Conservation (phyloP, 352 stramenopile species). For the Pythium vanterpoolii region DNA sequence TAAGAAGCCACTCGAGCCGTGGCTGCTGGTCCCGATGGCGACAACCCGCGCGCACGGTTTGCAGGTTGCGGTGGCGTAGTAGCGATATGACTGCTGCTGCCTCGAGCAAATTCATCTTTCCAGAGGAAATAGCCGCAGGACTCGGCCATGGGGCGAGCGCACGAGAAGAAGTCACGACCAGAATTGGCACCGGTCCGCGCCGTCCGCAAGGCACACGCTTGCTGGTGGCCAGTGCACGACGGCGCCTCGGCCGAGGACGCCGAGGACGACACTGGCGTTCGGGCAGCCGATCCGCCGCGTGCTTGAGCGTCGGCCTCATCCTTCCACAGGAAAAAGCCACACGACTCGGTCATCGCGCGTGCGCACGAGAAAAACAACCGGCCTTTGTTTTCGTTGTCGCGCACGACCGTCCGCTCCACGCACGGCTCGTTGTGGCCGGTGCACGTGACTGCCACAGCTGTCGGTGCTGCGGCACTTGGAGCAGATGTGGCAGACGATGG, state of each 20-base stretch:
- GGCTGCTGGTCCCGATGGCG: background rate
- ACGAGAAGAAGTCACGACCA: slow-evolving; percentile 92
- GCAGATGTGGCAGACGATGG: background rate
- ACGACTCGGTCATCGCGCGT: slow-evolving; percentile 49
- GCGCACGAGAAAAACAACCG: slow-evolving; percentile 61
- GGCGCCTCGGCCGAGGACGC: slow-evolving; percentile 14
- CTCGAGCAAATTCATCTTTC: slow-evolving; percentile 72
- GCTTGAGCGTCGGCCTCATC: slow-evolving; percentile 30
- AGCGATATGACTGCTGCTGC: background rate
- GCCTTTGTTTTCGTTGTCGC: slow-evolving; percentile 66
- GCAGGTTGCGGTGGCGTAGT: background rate
- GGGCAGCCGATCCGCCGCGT: background rate
- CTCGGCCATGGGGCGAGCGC: slow-evolving; percentile 66
- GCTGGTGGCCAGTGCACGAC: slow-evolving; percentile 43
- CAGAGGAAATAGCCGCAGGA: slow-evolving; percentile 91
- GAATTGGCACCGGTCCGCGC: slow-evolving; percentile 70
- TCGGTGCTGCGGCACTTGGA: background rate
- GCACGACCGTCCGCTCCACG: slow-evolving; percentile 55
- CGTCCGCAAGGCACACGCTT: slow-evolving; percentile 40
- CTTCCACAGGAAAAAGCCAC: slow-evolving; percentile 77
- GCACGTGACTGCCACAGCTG: slow-evolving; percentile 30
- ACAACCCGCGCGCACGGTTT: background rate
- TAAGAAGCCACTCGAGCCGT: background rate
- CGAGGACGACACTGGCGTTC: background rate
- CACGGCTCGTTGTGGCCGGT: slow-evolving; percentile 60